Evolutionary conservation across 2,329 filamentous ascomycete species (phyloP).

Genomic region (Fusarium foetens): DNA sequence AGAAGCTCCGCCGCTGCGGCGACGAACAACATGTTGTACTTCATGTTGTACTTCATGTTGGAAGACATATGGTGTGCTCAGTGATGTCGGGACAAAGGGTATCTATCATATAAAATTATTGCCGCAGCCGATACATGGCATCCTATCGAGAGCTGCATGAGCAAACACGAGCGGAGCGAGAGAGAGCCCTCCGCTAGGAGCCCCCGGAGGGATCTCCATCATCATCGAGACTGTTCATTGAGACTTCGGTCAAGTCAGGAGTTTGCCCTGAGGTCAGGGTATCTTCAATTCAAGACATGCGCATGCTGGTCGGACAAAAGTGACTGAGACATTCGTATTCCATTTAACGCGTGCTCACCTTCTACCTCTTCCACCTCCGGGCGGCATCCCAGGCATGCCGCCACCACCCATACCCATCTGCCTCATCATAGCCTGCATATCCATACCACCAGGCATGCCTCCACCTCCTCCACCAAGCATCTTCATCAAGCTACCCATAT

Average conservation of each 20-base stretch:
- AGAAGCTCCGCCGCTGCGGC: too few species aligned
- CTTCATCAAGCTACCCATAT: conserved; percentile 89
- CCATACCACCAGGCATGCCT: conserved; percentile 67
- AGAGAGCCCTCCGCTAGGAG: not conserved
- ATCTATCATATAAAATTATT: not conserved
- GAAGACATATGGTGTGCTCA: too few species aligned
- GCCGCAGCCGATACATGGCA: too few species aligned
- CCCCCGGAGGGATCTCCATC: not conserved
- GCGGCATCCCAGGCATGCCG: conserved; percentile 49
- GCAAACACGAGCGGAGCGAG: conserved; percentile 32
- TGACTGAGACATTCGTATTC: not conserved
- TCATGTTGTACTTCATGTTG: not conserved
- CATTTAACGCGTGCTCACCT: conserved; percentile 30
- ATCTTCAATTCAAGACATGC: not conserved
- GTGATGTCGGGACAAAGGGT: too few species aligned
- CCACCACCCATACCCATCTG: conserved; percentile 73
- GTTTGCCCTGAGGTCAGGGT: not conserved
- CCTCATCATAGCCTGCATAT: conserved; percentile 84
- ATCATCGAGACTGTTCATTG: too few species aligned
- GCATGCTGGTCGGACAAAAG: not conserved
- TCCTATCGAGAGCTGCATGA: too few species aligned
- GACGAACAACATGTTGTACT: not conserved
- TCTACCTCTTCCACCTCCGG: conserved; percentile 44
- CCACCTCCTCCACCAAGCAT: conserved; percentile 74
- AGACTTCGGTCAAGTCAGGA: not conserved